Conservation (phyloP, 2,329 filamentous ascomycete genomes). For the Calycina herbarum region DNA sequence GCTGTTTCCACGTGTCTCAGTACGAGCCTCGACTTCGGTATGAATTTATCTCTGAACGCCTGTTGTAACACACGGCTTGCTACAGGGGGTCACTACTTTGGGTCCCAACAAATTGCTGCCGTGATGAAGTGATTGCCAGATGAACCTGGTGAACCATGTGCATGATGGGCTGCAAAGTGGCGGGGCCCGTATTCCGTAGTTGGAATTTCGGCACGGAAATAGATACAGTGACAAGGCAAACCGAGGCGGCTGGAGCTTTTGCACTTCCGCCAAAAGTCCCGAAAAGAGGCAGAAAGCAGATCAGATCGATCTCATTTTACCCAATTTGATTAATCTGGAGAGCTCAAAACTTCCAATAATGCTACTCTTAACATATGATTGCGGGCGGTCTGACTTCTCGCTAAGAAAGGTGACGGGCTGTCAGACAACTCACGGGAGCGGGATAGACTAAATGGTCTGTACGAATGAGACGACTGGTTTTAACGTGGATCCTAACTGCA, state of each 20-base stretch:
- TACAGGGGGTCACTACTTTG: background rate
- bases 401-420: too few relatives aligned
- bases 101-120: background rate
- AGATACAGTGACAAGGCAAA: background rate
- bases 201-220: background rate
- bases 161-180: background rate
- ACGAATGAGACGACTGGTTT: background rate
- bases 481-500: background rate
- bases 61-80: slow-evolving; percentile 1
- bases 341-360: too few relatives aligned
- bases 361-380: too few relatives aligned
- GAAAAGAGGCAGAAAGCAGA: background rate
- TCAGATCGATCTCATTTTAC: background rate
- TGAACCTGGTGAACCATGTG: background rate
- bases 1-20: slow-evolving; percentile 5
- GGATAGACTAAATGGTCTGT: too few relatives aligned
- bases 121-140: background rate
- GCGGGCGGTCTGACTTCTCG: too few relatives aligned
- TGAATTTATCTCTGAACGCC: background rate
- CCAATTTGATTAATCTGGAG: background rate
- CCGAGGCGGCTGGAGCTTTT: background rate
- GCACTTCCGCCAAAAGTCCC: background rate
- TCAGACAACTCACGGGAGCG: too few relatives aligned
- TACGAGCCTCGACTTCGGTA: background rate
- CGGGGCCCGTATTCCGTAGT: background rate